Conservation (phyloP, 2,329 filamentous ascomycete genomes). For the Verticillium tricorpus region DNA sequence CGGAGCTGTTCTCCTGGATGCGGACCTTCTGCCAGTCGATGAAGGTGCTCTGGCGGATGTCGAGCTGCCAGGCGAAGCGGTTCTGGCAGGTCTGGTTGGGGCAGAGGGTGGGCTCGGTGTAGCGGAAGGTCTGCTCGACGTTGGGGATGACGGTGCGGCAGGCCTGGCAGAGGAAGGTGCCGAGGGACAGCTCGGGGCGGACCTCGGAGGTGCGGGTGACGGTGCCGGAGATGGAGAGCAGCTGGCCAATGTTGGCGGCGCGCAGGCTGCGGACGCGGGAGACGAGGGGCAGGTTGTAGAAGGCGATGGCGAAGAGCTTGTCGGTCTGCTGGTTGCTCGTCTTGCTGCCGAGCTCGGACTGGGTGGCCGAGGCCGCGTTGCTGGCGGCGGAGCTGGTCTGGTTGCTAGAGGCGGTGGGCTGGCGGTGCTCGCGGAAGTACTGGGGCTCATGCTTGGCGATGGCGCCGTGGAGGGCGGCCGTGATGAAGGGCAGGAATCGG, state of each 20-base stretch:
- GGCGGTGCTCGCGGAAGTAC: constrained; percentile 90
- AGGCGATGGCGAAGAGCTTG: constrained; percentile 88
- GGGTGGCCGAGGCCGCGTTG: constrained; percentile 56
- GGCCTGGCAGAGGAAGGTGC: constrained; percentile 85
- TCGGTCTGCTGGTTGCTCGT: constrained; percentile 93
- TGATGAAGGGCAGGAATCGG: constrained; percentile 88
- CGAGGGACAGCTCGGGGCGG: constrained; percentile 84
- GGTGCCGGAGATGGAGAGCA: constrained; percentile 93
- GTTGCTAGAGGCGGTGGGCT: constrained; percentile 71
- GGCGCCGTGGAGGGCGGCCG: constrained; percentile 82
- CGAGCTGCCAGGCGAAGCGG: constrained; percentile 88
- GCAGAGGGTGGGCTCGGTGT: constrained; percentile 94
- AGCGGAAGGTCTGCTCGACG: constrained; percentile 95
- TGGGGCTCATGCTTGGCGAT: constrained; percentile 91
- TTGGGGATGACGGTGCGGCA: constrained; percentile 84
- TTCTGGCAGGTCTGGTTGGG: constrained; percentile 86
- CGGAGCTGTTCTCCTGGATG: constrained; percentile 96
- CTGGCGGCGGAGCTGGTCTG: constrained; percentile 64
- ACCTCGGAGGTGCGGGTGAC: constrained; percentile 97
- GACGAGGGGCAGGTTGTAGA: constrained; percentile 87
- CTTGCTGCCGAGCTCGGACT: constrained; percentile 65
- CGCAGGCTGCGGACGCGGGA: constrained; percentile 81
- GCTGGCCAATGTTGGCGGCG: constrained; percentile 84
- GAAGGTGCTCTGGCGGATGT: constrained; percentile 95
- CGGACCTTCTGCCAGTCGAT: constrained; percentile 99